A percentile compares a stretch with the other conserved stretches of the same genome.
phyloP scores from a whole-genome alignment of 257 asterid species.

The Nicotiana sylvestris region DNA sequence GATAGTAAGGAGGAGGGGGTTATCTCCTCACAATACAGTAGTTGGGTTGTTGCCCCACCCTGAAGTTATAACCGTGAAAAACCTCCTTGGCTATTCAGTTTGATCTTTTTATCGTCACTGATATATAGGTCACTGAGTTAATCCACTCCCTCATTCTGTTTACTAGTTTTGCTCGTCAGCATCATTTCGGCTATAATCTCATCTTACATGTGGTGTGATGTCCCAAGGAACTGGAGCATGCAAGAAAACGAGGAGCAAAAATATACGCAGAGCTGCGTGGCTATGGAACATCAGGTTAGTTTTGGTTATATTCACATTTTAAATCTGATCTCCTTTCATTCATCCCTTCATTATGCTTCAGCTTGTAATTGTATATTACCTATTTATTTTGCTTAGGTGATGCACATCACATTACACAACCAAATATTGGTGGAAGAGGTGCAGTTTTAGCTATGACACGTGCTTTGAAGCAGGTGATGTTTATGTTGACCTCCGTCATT shows the following conservation, averaged over 20 bases:
- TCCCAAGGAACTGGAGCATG: conserved; percentile 85
- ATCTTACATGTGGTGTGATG: conserved; percentile 11
- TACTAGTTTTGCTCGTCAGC: neutral
- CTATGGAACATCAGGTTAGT: conserved; percentile 85
- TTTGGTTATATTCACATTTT: conserved; percentile 13
- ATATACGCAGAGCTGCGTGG: conserved; percentile 88
- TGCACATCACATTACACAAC: conserved; percentile 93
- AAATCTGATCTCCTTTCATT: neutral
- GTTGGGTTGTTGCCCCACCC: neutral
- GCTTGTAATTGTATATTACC: conserved; percentile 9
- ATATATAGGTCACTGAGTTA: neutral
- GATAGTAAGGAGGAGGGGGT: neutral
- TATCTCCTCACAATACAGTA: neutral
- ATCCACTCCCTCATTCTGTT: neutral
- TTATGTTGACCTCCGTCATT: neutral
- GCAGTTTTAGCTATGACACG: conserved; percentile 88
- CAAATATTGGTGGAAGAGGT: conserved; percentile 86
- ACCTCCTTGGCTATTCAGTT: neutral
- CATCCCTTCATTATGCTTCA: conserved; percentile 7
- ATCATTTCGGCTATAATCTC: neutral
- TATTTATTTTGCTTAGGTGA: conserved; percentile 53
- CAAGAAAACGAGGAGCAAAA: conserved; percentile 81
- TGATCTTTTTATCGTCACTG: neutral
- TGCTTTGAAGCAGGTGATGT: conserved; percentile 72
- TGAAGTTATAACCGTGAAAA: neutral